Evolutionary conservation across 192 early-diverging fungal species (phyloP).

Genomic region (Podila minutissima): DNA sequence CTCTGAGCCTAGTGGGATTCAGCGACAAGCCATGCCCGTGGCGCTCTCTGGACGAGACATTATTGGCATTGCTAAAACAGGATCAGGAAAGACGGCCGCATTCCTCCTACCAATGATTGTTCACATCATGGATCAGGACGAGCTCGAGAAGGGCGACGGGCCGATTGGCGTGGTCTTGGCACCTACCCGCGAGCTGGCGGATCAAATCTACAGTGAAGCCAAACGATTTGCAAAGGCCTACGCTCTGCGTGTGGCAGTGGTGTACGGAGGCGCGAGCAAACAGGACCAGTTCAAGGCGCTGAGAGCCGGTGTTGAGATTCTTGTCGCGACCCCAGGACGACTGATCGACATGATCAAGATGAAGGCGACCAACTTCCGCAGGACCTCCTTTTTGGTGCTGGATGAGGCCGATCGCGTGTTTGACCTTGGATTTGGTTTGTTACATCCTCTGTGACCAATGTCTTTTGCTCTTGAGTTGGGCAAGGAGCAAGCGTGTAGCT

Average conservation of each 20-base stretch:
- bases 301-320: conserved; percentile 76
- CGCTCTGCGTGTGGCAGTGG: conserved; percentile 69
- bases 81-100: conserved; percentile 88
- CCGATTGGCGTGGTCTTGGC: conserved; percentile 84
- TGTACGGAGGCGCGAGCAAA: conserved; percentile 87
- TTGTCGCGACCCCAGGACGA: conserved; percentile 87
- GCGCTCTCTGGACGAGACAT: conserved; percentile 83
- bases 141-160: conserved; percentile 78
- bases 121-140: conserved; percentile 87
- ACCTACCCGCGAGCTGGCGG: conserved; percentile 82
- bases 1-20: conserved; percentile 79
- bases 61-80: conserved; percentile 87
- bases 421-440: conserved; percentile 91
- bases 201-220: conserved; percentile 81
- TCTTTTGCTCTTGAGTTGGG: background rate
- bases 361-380: conserved; percentile 83
- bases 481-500: background rate
- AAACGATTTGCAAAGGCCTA: conserved; percentile 86
- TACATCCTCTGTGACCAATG: conserved; percentile 54
- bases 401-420: conserved; percentile 99
- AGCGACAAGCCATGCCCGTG: conserved; percentile 81
- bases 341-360: conserved; percentile 91
- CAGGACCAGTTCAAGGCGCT: conserved; percentile 87
- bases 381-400: conserved; percentile 89
- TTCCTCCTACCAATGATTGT: conserved; percentile 86